Percentiles rank a stretch among this genome's conserved stretches.
phyloP scores from a whole-genome alignment of 2,329 filamentous ascomycete genomes.

The Onygenales sp. region DNA sequence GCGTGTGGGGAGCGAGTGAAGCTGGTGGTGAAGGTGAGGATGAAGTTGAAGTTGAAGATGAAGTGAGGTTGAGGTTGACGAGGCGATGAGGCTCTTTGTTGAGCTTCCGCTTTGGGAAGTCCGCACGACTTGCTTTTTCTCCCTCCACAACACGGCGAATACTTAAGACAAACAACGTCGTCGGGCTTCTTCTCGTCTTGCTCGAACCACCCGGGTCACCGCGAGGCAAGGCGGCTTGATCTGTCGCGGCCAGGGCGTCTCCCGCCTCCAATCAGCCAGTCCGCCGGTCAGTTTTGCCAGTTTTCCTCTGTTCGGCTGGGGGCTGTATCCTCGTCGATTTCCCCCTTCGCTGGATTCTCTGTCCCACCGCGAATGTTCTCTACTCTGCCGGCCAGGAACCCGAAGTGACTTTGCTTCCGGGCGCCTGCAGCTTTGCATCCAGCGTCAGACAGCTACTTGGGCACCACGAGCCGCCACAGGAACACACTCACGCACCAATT shows the following conservation, averaged over 20 bases:
- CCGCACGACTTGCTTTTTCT: background rate
- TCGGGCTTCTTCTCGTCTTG: too few relatives aligned
- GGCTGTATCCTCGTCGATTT: background rate
- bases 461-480: slow-evolving; percentile 1
- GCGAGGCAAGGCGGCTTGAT: too few relatives aligned
- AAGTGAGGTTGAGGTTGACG: background rate
- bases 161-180: too few relatives aligned
- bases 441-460: background rate
- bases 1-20: background rate
- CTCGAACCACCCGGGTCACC: too few relatives aligned
- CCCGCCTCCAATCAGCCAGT: background rate
- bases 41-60: background rate
- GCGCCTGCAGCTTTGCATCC: background rate
- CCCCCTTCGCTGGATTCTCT: background rate
- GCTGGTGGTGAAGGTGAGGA: background rate
- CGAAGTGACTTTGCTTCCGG: background rate
- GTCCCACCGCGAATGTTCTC: background rate
- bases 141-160: background rate
- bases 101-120: slow-evolving; percentile 1
- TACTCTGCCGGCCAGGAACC: background rate
- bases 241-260: too few relatives aligned
- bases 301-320: background rate
- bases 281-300: background rate
- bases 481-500: background rate
- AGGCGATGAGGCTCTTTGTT: slow-evolving; percentile 3